Evolutionary conservation across 1,139 yeast species (phyloP).

Genomic region (Scheffersomyces quercinus): DNA sequence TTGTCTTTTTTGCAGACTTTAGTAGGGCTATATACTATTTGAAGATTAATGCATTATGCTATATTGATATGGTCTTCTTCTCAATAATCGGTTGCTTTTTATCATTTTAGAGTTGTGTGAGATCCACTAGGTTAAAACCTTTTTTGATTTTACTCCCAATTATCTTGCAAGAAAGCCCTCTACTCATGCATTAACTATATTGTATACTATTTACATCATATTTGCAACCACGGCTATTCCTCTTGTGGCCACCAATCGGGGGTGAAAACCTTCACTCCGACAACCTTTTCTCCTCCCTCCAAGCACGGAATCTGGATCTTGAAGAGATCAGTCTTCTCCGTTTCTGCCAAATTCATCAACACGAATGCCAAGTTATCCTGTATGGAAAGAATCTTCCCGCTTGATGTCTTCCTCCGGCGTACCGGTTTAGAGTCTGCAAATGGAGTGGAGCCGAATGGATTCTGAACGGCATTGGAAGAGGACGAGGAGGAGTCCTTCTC

Average conservation of each 20-base stretch:
- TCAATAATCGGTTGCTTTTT: too few species aligned
- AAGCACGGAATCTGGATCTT: slow-evolving; percentile 32
- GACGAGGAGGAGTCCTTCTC: slow-evolving; percentile 6
- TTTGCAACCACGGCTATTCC: slow-evolving; percentile 1
- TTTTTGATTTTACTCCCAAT: too few species aligned
- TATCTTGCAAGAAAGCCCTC: too few species aligned
- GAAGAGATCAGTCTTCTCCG: slow-evolving; percentile 27
- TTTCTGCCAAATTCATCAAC: slow-evolving; percentile 49
- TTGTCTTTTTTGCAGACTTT: too few species aligned
- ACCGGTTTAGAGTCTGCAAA: slow-evolving; percentile 20
- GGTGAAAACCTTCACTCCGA: slow-evolving; percentile 48
- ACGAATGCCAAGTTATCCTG: slow-evolving; percentile 70
- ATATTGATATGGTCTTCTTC: too few species aligned
- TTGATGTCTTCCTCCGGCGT: slow-evolving; percentile 40
- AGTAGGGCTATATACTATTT: too few species aligned
- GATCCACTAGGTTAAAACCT: too few species aligned
- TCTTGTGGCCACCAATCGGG: slow-evolving; percentile 72
- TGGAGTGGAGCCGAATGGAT: slow-evolving; percentile 35
- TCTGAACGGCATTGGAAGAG: slow-evolving; percentile 8
- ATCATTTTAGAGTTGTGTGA: too few species aligned
- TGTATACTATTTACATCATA: neutral
- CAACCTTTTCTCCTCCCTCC: slow-evolving; percentile 13
- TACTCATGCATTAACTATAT: too few species aligned
- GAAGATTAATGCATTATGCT: too few species aligned
- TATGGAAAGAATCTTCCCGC: slow-evolving; percentile 61